A percentile compares a stretch with the other conserved stretches of the same genome.
Evolutionary conservation across 177 flowering plant genomes (phyloP).

Genomic region (Vitis hybrid): DNA sequence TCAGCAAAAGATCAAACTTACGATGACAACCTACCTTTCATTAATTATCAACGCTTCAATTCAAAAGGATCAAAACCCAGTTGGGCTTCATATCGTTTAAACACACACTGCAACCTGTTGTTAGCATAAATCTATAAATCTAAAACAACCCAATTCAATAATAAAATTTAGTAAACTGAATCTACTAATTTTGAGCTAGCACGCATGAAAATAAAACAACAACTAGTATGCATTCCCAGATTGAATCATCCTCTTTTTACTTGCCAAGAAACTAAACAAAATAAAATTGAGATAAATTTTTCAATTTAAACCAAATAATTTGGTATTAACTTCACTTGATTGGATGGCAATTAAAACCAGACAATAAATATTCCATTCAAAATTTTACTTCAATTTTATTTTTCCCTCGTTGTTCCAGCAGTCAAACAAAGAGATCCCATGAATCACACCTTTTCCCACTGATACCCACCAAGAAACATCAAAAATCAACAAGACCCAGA

Average conservation of each 20-base stretch:
- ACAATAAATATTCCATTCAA: neutral
- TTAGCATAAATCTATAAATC: slow-evolving; percentile 1
- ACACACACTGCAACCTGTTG: neutral
- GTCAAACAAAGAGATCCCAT: slow-evolving; percentile 1
- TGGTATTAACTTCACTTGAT: neutral
- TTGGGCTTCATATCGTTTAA: too few species aligned
- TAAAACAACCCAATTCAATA: neutral
- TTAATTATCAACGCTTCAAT: too few species aligned
- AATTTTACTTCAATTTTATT: neutral
- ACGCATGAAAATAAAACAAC: neutral
- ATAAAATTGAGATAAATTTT: neutral
- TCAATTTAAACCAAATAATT: neutral
- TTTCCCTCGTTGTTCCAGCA: neutral
- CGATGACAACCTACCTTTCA: too few species aligned
- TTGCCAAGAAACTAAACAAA: neutral
- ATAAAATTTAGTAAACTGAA: neutral
- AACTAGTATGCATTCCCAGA: neutral
- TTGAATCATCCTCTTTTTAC: neutral
- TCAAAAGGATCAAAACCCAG: neutral
- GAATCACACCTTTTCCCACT: neutral
- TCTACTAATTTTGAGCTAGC: neutral
- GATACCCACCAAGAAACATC: neutral
- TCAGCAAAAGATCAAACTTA: too few species aligned
- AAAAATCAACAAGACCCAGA: slow-evolving; percentile 8
- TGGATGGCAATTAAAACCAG: neutral